A percentile compares a stretch with the other conserved stretches of the same genome.
Conservation (phyloP, 2,329 filamentous ascomycete species). For the Aspergillus arachidicola region DNA sequence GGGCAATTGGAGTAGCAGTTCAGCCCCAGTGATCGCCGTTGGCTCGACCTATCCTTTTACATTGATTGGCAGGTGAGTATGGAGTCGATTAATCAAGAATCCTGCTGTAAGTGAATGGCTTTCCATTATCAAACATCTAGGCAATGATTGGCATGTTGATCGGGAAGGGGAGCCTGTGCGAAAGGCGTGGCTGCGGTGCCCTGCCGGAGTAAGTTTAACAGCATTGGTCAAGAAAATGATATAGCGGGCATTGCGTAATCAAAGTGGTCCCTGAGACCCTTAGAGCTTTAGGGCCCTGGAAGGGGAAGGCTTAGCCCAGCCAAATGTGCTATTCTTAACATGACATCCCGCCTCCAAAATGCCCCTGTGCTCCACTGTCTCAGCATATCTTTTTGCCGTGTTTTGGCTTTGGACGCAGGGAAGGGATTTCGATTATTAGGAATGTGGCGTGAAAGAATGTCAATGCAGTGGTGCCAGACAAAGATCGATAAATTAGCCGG, state of each 20-base stretch:
- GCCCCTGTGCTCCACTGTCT: slow-evolving; percentile 7
- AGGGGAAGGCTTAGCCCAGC: slow-evolving; percentile 12
- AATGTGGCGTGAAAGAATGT: background rate
- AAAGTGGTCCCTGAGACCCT: slow-evolving; percentile 21
- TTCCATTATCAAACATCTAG: slow-evolving; percentile 10
- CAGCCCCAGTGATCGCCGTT: slow-evolving; percentile 19
- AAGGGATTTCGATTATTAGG: background rate
- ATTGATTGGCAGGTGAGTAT: slow-evolving; percentile 13
- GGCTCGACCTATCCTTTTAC: slow-evolving; percentile 6
- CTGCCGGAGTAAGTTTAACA: slow-evolving; percentile 9
- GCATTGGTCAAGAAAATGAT: background rate
- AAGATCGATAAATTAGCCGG: background rate
- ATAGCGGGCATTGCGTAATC: slow-evolving; percentile 24
- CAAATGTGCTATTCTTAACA: slow-evolving; percentile 24
- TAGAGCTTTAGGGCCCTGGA: slow-evolving; percentile 8
- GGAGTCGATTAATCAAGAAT: slow-evolving; percentile 10
- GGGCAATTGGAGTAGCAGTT: slow-evolving; percentile 5
- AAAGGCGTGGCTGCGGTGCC: slow-evolving; percentile 11
- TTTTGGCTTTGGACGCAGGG: slow-evolving; percentile 11
- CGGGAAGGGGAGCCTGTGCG: slow-evolving; percentile 10
- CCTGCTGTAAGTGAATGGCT: slow-evolving; percentile 9
- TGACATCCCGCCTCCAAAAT: slow-evolving; percentile 6
- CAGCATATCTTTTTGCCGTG: slow-evolving; percentile 10
- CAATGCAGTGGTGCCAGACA: background rate
- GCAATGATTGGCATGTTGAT: slow-evolving; percentile 19